Percentiles rank a stretch among this genome's conserved stretches.
These are phyloP conservation scores for Pseudogymnoascus pannorum DNA, from an alignment of 2,329 filamentous ascomycete genomes.

Conservation along the genomic window DNA sequence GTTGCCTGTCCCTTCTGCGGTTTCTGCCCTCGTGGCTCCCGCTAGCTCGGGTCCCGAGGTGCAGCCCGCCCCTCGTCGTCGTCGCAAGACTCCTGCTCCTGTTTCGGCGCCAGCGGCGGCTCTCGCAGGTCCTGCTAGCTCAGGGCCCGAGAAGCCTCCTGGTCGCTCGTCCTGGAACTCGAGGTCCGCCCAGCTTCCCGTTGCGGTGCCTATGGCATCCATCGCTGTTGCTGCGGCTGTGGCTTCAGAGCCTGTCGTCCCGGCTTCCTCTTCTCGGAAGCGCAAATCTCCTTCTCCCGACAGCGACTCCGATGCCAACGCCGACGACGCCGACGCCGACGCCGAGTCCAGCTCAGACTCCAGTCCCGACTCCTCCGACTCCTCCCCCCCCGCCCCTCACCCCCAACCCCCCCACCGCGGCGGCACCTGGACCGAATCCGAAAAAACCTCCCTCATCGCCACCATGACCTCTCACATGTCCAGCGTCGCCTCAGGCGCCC, in stretches of 20 bases:
- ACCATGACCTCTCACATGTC: neutral
- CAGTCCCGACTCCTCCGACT: neutral
- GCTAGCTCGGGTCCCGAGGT: neutral
- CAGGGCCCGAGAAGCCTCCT: neutral
- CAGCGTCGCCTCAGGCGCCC: neutral
- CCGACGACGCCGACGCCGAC: neutral
- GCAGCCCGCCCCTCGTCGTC: too few species aligned
- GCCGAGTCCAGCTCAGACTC: neutral
- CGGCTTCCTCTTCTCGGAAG: neutral
- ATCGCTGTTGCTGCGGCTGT: neutral
- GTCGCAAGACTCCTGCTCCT: too few species aligned
- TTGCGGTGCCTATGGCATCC: too few species aligned
- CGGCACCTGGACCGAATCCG: neutral
- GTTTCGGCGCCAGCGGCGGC: neutral
- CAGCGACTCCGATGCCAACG: neutral
- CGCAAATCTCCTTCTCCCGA: neutral
- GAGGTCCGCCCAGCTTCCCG: neutral
- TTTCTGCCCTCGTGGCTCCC: neutral
- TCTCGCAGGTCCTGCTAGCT: neutral
- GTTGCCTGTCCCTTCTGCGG: too few species aligned
- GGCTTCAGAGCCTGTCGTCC: neutral
- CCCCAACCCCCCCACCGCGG: neutral
- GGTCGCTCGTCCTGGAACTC: neutral
- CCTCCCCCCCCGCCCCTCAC: neutral
- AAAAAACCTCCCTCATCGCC: neutral